Percentiles rank a stretch among this genome's conserved stretches.
Conservation (phyloP, 371 early-diverging fungal genomes). For the Mortierella sp. region DNA sequence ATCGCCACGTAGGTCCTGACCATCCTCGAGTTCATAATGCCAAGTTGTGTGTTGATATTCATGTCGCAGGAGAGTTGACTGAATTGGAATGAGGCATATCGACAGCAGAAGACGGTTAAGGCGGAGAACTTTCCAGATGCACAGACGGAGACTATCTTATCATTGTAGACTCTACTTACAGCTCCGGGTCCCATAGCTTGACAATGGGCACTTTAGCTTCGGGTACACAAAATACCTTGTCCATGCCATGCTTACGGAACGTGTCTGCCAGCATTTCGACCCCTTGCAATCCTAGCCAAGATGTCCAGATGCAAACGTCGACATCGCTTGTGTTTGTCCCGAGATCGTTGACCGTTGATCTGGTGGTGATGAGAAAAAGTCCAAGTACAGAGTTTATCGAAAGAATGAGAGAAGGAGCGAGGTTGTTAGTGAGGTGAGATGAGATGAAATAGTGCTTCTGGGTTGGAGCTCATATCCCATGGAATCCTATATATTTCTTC, state of each 20-base stretch:
- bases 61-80: conserved; percentile 81
- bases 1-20: conserved; percentile 80
- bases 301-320: conserved; percentile 69
- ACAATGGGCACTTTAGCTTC: conserved; percentile 77
- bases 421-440: neutral
- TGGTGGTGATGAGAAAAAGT: conserved; percentile 22
- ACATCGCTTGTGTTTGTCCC: conserved; percentile 68
- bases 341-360: conserved; percentile 69
- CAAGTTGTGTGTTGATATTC: conserved; percentile 85
- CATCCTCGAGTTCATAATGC: conserved; percentile 82
- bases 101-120: neutral
- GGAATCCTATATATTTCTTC: too few relatives aligned
- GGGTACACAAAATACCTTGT: conserved; percentile 63
- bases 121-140: neutral
- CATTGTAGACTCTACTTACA: too few relatives aligned
- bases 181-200: conserved; percentile 67
- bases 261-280: conserved; percentile 59
- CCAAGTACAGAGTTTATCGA: too few relatives aligned
- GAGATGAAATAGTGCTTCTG: neutral
- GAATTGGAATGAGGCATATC: neutral
- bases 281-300: conserved; percentile 62
- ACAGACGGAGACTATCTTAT: too few relatives aligned
- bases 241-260: conserved; percentile 66
- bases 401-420: neutral
- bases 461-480: too few relatives aligned